These are phyloP conservation scores for Aspergillus leporis DNA, from an alignment of 495 filamentous ascomycete species.

Conservation along the genomic window DNA sequence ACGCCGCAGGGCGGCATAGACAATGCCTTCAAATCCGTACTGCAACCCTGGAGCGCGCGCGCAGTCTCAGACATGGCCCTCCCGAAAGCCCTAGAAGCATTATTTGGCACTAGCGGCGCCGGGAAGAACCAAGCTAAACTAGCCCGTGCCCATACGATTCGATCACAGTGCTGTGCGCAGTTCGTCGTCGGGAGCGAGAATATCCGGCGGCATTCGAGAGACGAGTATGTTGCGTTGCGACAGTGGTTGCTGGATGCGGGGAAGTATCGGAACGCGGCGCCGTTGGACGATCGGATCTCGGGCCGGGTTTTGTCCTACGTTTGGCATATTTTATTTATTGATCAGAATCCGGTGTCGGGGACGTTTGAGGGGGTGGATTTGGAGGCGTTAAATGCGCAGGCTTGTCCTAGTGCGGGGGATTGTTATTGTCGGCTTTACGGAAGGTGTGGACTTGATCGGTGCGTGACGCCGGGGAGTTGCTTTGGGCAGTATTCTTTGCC, in stretches of 20 bases:
- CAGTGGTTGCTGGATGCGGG: constrained; percentile 46
- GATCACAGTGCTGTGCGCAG: constrained; percentile 49
- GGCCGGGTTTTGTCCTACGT: constrained; percentile 43
- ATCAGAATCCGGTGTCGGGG: constrained; percentile 4
- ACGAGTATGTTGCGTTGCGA: constrained; percentile 42
- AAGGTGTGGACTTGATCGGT: constrained; percentile 33
- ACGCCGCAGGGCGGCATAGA: constrained; percentile 42
- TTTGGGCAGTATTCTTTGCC: constrained; percentile 40
- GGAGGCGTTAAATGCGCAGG: constrained; percentile 36
- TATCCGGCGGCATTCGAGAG: constrained; percentile 35
- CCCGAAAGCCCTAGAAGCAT: not conserved
- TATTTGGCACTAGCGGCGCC: not conserved
- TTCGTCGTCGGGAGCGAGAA: constrained; percentile 40
- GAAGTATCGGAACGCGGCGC: constrained; percentile 25
- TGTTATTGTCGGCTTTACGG: constrained; percentile 50
- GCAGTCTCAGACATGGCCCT: constrained; percentile 31
- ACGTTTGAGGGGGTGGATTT: constrained; percentile 40
- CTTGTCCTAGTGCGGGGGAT: constrained; percentile 41
- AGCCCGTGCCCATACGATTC: constrained; percentile 33
- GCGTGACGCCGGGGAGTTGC: constrained; percentile 31
- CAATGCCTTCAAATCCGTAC: constrained; percentile 33
- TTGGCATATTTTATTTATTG: constrained; percentile 48
- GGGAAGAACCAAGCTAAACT: constrained; percentile 14
- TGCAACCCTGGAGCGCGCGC: constrained; percentile 42
- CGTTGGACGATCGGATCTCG: constrained; percentile 37